Base-by-base conservation (phyloP, 768 basidiomycete species). In the Suillus cothurnatus region DNA sequence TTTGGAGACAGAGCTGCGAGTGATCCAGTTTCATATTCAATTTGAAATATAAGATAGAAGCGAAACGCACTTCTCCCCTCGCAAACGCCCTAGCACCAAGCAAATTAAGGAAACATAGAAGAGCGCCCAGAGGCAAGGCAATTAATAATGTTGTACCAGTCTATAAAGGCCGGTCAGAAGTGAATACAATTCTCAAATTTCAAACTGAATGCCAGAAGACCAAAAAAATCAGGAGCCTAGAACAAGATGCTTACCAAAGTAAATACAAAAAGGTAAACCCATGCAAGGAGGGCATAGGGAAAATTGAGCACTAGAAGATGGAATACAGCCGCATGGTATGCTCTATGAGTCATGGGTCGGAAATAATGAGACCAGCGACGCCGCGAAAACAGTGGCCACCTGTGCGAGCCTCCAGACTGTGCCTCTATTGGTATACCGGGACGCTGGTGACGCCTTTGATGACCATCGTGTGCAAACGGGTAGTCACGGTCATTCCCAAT, bases 131-230 rank as follows among this genome's bases (percentile, higher is more conserved):
- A 2, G 92, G 92, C 5, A 94, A 82, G 0, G 90, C 88, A 71
- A 94, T 82, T n/a, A 94, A 83, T 17, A 92, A 82, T 0, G 89
- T 92, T 31, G 92, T 94, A 14, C 92, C 92, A 0, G 88, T 84
- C 92, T 94, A 68, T 64, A 68, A 28, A 32, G 56, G 17, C 32
- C 1, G 50, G 64, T 70, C 45, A 76, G 70, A 62, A 62, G 47
- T 49, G 68, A 66, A 32, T 61, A 62, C 65, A 60, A 39, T n/a
- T 32, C 34, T 21, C 11, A 34, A 31, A 61, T 32, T 32, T 19
- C 53, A 55, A 31, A 64, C 65, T 64, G 63, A 60, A 56, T n/a
- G 11, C 15, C 45, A 32, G 21, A 41, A 7, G 28, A 53, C 52
- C 49, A 6, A 47, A 31, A 61, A 43, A 23, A 4, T 36, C 4